These are phyloP conservation scores for Colletotrichum falcatum DNA, from an alignment of 2,329 filamentous ascomycete species.

Conservation along the genomic window DNA sequence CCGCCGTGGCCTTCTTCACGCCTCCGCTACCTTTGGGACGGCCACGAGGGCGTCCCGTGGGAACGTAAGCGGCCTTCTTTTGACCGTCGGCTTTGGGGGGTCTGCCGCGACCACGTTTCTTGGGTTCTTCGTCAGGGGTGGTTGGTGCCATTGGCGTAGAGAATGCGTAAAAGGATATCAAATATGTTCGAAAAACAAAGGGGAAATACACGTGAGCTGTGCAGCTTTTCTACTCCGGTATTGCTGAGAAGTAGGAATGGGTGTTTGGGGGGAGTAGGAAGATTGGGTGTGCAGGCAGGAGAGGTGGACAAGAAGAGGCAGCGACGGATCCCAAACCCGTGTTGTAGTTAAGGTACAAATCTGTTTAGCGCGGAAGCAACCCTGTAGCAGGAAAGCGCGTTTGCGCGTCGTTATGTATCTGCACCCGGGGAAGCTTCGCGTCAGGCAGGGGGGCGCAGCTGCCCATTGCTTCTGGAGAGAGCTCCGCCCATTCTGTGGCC, in stretches of 20 bases:
- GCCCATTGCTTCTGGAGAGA: conserved; percentile 15
- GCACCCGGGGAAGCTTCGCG: not conserved
- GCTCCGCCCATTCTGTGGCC: not conserved
- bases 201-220: not conserved
- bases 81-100: conserved; percentile 55
- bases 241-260: not conserved
- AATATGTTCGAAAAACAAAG: not conserved
- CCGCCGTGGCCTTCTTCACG: conserved; percentile 45
- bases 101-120: conserved; percentile 54
- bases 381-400: conserved; percentile 14
- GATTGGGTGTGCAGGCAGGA: not conserved
- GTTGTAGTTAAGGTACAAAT: conserved; percentile 4
- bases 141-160: conserved; percentile 40
- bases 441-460: conserved; percentile 10
- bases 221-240: not conserved
- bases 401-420: conserved; percentile 14
- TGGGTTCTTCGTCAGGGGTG: conserved; percentile 28
- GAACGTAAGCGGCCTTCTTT: conserved; percentile 52
- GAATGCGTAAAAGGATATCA: conserved; percentile 14
- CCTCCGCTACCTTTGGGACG: conserved; percentile 58
- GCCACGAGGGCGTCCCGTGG: conserved; percentile 61
- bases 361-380: conserved; percentile 1
- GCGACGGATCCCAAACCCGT: not conserved
- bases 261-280: not conserved
- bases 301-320: not conserved